These are phyloP conservation scores for Penicillium hordei DNA, from an alignment of 2,329 filamentous ascomycete genomes.

Conservation along the genomic window DNA sequence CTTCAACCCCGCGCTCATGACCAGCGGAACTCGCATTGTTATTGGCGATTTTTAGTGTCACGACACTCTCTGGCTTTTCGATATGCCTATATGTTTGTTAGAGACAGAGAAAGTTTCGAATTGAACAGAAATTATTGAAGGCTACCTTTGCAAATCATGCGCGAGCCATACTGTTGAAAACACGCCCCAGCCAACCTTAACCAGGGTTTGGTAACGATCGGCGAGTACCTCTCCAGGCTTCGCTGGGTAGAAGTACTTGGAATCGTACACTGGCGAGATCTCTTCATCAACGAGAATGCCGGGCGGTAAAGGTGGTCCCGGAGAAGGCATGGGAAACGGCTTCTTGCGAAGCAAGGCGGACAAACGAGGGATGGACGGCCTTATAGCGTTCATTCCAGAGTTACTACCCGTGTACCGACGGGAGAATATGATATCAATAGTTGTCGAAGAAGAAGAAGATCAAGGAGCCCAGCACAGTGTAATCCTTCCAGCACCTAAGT, in stretches of 20 bases:
- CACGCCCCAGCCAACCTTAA: slow-evolving; percentile 34
- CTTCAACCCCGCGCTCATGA: slow-evolving; percentile 35
- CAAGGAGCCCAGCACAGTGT: background rate
- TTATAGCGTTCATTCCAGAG: slow-evolving; percentile 26
- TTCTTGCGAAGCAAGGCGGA: slow-evolving; percentile 27
- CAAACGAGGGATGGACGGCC: slow-evolving; percentile 18
- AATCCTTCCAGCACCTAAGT: too few relatives aligned
- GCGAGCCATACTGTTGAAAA: slow-evolving; percentile 35
- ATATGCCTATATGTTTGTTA: slow-evolving; percentile 28
- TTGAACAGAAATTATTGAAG: slow-evolving; percentile 16
- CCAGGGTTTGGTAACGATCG: slow-evolving; percentile 29
- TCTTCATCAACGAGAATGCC: slow-evolving; percentile 32
- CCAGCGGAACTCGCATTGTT: slow-evolving; percentile 22
- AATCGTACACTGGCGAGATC: slow-evolving; percentile 29
- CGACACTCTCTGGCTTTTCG: slow-evolving; percentile 27
- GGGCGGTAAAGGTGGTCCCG: slow-evolving; percentile 24
- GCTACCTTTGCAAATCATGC: slow-evolving; percentile 30
- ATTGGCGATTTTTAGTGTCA: slow-evolving; percentile 33
- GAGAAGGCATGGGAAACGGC: slow-evolving; percentile 27
- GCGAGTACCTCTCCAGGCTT: slow-evolving; percentile 32
- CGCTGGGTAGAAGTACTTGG: slow-evolving; percentile 32
- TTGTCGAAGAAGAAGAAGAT: slow-evolving; percentile 15
- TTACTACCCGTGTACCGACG: slow-evolving; percentile 12
- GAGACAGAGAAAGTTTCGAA: slow-evolving; percentile 18
- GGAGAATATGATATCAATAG: slow-evolving; percentile 12